Base-by-base conservation (phyloP, 345 rosid species). In the Eucalyptus cladocalyx region DNA sequence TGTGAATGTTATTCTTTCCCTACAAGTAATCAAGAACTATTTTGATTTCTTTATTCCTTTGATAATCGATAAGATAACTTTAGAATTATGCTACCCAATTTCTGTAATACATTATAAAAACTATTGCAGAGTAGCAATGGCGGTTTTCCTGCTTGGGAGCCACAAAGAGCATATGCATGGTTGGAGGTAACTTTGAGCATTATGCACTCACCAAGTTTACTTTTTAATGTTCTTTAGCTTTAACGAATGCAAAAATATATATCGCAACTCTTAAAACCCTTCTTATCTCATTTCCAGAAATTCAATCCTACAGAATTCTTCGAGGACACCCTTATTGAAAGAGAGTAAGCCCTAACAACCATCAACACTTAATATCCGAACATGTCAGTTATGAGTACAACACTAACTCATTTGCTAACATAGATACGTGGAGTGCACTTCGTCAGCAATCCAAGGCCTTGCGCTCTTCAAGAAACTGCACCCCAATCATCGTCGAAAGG, bases 391-490 rank as follows among this genome's bases (percentile, higher is more conserved):
- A 43, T 19, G 54, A 30, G 9, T 30, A 65, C 49, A 26, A n/a
- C 62, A 10, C 62, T 43, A 58, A 24, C 60, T 47, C 37, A 69
- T 26, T 19, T 76, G 47, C 83, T 37, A 7, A 10, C 53, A 37
- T 87, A 94, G 96, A 89, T 91, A 94, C 37, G 95, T 94, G 50
- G 95, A 94, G 67, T 93, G 95, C 93, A 90, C 96, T 42, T 56
- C 92, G 30, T 94, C 96, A 4, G 94, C 92, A 67, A 89, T 93
- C 43, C 94, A 93, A 91, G 93, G 89, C 21, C 91, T 94, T 9
- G 16, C 89, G 17, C 91, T 93, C 89, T 93, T 94, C 86, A 91
- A 92, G 65, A 93, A 91, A 85, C 69, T 92, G 50, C 87, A 94
- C 45, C 93, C 96, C 4, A 76, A 67, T 5, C 94, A 94, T 86